phyloP scores from a whole-genome alignment of 2,329 filamentous ascomycete species.

The Claviceps citrina region DNA sequence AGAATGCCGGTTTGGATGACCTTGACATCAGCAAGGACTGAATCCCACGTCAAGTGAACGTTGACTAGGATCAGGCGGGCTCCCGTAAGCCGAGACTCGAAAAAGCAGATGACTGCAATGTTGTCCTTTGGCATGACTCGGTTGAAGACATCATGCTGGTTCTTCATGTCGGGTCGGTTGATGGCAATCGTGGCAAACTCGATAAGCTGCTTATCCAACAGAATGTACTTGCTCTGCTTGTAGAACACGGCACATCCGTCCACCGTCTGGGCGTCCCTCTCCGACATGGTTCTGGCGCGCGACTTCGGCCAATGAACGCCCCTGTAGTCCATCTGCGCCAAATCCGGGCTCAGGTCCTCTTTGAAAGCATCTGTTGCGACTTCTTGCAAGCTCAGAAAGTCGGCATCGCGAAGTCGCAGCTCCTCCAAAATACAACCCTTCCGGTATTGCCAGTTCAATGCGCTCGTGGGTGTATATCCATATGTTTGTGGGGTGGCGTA shows the following conservation, averaged over 20 bases:
- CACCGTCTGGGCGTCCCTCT: constrained; percentile 75
- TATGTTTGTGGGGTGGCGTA: constrained; percentile 76
- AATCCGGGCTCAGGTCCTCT: constrained; percentile 73
- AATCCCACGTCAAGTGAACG: constrained; percentile 91
- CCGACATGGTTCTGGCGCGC: constrained; percentile 78
- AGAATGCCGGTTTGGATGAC: constrained; percentile 89
- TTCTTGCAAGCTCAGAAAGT: constrained; percentile 87
- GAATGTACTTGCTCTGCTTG: constrained; percentile 84
- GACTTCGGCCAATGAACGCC: constrained; percentile 87
- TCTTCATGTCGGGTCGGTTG: constrained; percentile 91
- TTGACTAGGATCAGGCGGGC: constrained; percentile 85
- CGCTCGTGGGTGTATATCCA: constrained; percentile 73
- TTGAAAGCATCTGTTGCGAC: constrained; percentile 86
- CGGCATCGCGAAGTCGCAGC: constrained; percentile 61
- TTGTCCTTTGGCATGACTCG: constrained; percentile 97
- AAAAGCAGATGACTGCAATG: constrained; percentile 79
- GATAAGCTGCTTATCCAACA: constrained; percentile 86
- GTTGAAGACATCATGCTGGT: constrained; percentile 94
- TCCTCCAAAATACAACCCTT: constrained; percentile 72
- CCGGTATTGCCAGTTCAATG: constrained; percentile 76
- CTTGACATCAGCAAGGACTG: constrained; percentile 82
- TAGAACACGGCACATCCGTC: constrained; percentile 96
- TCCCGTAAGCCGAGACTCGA: constrained; percentile 85
- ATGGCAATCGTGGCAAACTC: constrained; percentile 88
- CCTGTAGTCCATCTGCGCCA: constrained; percentile 81